A percentile compares a stretch with the other conserved stretches of the same genome.
Evolutionary conservation across 352 stramenopile species (phyloP).

Genomic region (Thraustochytrium sp.): DNA sequence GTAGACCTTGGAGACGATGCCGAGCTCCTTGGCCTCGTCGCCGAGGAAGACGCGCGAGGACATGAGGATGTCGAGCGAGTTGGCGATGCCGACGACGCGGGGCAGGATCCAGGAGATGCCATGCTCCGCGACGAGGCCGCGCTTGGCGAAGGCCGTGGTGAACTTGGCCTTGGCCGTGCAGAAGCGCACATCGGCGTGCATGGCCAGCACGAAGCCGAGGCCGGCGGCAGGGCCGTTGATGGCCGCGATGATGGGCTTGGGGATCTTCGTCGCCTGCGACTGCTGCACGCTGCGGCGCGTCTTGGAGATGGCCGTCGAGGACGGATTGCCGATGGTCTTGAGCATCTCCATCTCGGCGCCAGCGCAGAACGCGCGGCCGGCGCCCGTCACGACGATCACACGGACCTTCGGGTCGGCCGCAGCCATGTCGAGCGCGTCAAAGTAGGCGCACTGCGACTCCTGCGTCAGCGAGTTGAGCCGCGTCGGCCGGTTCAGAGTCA

Average conservation of each 20-base stretch:
- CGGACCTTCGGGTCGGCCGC: neutral
- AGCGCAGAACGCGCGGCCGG: constrained; percentile 28
- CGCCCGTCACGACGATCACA: constrained; percentile 36
- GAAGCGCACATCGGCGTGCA: constrained; percentile 4
- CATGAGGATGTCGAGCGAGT: constrained; percentile 19
- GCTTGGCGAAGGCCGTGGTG: constrained; percentile 28
- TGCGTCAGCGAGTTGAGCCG: constrained; percentile 28
- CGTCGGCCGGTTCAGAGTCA: constrained; percentile 24
- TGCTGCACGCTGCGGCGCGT: constrained; percentile 2
- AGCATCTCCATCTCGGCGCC: constrained; percentile 25
- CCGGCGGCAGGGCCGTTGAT: constrained; percentile 31
- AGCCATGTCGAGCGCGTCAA: constrained; percentile 17
- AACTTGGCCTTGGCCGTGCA: constrained; percentile 3
- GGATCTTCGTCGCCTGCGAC: neutral
- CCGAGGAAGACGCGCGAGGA: constrained; percentile 23
- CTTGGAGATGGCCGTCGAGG: neutral
- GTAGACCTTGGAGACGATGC: neutral
- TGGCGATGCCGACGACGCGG: neutral
- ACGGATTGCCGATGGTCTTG: neutral
- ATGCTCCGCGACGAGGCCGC: constrained; percentile 28
- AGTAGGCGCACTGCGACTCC: constrained; percentile 29
- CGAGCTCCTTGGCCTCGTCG: constrained; percentile 6
- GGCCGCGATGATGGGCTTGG: constrained; percentile 17
- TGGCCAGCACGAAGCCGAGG: constrained; percentile 32
- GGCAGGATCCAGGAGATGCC: constrained; percentile 6